Percentiles rank a stretch among this genome's conserved stretches.
These are phyloP conservation scores for Rhizophagus sp. DNA, from an alignment of 192 early-diverging fungal genomes.

Conservation along the genomic window DNA sequence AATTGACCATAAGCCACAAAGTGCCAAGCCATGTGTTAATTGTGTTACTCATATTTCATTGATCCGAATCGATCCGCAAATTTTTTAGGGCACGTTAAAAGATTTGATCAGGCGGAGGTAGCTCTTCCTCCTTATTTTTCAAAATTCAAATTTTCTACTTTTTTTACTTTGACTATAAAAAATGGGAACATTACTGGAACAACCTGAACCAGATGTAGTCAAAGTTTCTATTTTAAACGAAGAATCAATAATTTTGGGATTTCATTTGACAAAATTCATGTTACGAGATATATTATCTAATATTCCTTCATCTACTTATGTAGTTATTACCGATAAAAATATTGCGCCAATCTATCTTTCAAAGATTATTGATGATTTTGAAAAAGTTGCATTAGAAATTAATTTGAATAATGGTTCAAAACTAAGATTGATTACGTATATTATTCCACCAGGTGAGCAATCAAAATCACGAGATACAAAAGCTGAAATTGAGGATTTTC, in stretches of 20 bases:
- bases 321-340: conserved; percentile 85
- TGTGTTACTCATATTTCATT: too few relatives aligned
- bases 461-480: conserved; percentile 88
- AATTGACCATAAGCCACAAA: too few relatives aligned
- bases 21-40: too few relatives aligned
- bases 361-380: conserved; percentile 56
- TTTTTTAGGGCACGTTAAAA: too few relatives aligned
- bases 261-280: conserved; percentile 73
- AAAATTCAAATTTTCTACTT: too few relatives aligned
- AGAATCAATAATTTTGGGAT: conserved; percentile 88
- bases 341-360: conserved; percentile 77
- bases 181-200: neutral
- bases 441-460: conserved; percentile 86
- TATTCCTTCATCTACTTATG: conserved; percentile 81
- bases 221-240: conserved; percentile 83
- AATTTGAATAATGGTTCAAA: conserved; percentile 1
- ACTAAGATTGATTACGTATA: conserved; percentile 69
- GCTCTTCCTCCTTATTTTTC: too few relatives aligned
- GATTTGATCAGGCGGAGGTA: too few relatives aligned
- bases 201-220: conserved; percentile 56
- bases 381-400: conserved; percentile 38
- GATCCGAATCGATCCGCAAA: too few relatives aligned
- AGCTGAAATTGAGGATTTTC: conserved; percentile 88
- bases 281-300: conserved; percentile 69
- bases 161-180: neutral